These are phyloP conservation scores for Cucumis hystrix DNA, from an alignment of 306 rosid species.

Conservation along the genomic window DNA sequence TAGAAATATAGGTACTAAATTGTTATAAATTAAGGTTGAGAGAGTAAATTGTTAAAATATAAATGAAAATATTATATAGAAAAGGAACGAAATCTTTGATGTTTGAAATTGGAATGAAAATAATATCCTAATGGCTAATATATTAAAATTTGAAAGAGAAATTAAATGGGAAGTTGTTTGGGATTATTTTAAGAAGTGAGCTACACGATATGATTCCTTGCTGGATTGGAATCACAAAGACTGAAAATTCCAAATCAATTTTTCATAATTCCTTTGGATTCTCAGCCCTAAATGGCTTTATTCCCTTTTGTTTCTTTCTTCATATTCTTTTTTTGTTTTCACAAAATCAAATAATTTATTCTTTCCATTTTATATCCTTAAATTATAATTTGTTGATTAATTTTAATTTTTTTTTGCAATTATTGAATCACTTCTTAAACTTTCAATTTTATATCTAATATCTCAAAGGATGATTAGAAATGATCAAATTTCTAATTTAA, in stretches of 20 bases:
- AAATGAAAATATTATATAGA: no score
- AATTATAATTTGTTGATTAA: no score
- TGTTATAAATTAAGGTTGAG: no score
- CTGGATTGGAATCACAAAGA: neutral
- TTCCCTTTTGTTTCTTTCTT: neutral
- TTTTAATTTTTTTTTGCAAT: no score
- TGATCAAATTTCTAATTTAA: no score
- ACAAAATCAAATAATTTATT: neutral
- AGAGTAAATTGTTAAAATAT: no score
- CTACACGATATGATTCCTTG: neutral
- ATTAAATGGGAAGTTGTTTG: neutral
- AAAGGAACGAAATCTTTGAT: no score
- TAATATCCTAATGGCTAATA: neutral
- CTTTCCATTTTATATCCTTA: neutral
- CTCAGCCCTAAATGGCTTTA: neutral
- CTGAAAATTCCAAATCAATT: neutral
- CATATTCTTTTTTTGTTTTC: neutral
- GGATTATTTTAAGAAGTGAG: neutral
- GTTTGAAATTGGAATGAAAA: no score
- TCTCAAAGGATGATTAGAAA: rapidly evolving
- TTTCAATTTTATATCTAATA: no score
- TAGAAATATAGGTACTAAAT: no score
- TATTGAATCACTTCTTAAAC: no score
- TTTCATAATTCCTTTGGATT: neutral
- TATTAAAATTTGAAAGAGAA: neutral